Base-by-base conservation (phyloP, 352 stramenopile genomes). In the Elongisporangium senticosum region DNA sequence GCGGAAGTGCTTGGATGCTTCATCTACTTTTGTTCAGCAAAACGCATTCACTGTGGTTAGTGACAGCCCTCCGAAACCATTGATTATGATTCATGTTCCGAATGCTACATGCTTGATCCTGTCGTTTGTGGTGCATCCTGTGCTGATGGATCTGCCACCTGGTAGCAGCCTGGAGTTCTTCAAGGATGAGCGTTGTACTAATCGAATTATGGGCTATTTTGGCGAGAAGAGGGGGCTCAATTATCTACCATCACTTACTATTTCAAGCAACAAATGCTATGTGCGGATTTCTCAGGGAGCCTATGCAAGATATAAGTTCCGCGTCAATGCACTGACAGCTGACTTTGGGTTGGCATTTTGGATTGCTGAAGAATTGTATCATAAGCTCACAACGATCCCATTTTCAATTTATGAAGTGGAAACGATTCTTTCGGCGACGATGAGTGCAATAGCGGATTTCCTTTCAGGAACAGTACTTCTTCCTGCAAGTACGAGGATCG, bases 261-360 rank as follows among this genome's bases (percentile, higher is more conserved):
- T 93, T 14, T 62, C 74, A 13, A 75, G 79, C 10, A 77, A 90
- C 47, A 67, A 62, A 26, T 90, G 83, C 58, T 93, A 80, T 55
- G 73, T 90, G 17, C 77, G 77, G 48, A 78, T 83, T 5, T 75
- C 74, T 3, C 74, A 89, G 40, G 79, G 75, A 7, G 59, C 72
- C 14, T 93, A 90, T 49, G 80, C 79, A 22, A 73, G 81, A 22
- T 93, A 93, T 67, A 93, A 93, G 59, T 87, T 93, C 62, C 79
- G 79, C 51, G 83, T 90, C 15, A 75, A 87, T 64, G 70, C 78
- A 7, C 64, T 93, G 15, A 87, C 78, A 8, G 63, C 73, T 20
- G 74, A 89, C 58, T 89, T 93, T 61, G 81, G 81, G 15, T 69
- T 90, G n/a, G 77, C 79, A 7, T 56, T 89, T 22, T 93, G 83